A percentile compares a stretch with the other conserved stretches of the same genome.
These are phyloP conservation scores for Annulohypoxylon bovei DNA, from an alignment of 495 filamentous ascomycete species.

Conservation along the genomic window DNA sequence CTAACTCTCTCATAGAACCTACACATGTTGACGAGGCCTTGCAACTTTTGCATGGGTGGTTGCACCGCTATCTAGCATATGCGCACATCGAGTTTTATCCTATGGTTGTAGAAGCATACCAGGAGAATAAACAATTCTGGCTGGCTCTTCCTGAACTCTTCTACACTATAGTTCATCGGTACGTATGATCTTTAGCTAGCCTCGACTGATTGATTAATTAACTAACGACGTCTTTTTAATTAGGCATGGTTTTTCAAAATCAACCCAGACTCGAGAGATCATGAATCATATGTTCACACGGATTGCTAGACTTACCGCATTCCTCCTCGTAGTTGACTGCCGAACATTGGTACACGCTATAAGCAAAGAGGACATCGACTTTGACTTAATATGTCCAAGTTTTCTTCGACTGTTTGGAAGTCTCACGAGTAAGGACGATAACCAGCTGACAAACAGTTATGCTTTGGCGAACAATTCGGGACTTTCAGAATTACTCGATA, in stretches of 20 bases:
- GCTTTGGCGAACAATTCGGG: constrained; percentile 11
- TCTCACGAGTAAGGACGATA: constrained; percentile 28
- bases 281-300: constrained; percentile 35
- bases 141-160: constrained; percentile 42
- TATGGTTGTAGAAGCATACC: constrained; percentile 50
- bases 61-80: constrained; percentile 53
- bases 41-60: constrained; percentile 53
- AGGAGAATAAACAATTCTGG: constrained; percentile 50
- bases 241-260: constrained; percentile 34
- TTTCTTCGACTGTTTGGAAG: constrained; percentile 38
- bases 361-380: constrained; percentile 26
- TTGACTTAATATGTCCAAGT: constrained; percentile 39
- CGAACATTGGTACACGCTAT: constrained; percentile 19
- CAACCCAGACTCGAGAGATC: constrained; percentile 37
- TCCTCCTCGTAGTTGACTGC: constrained; percentile 39
- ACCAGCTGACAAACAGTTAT: constrained; percentile 21
- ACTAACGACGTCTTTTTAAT: constrained; percentile 3
- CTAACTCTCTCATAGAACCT: constrained; percentile 44
- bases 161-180: constrained; percentile 36
- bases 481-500: constrained; percentile 27
- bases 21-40: constrained; percentile 52
- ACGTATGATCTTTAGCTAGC: constrained; percentile 4
- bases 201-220: neutral
- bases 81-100: constrained; percentile 34
- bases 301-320: constrained; percentile 41